Conservation (phyloP, 2,329 filamentous ascomycete genomes). For the Fusarium fracticaudum region DNA sequence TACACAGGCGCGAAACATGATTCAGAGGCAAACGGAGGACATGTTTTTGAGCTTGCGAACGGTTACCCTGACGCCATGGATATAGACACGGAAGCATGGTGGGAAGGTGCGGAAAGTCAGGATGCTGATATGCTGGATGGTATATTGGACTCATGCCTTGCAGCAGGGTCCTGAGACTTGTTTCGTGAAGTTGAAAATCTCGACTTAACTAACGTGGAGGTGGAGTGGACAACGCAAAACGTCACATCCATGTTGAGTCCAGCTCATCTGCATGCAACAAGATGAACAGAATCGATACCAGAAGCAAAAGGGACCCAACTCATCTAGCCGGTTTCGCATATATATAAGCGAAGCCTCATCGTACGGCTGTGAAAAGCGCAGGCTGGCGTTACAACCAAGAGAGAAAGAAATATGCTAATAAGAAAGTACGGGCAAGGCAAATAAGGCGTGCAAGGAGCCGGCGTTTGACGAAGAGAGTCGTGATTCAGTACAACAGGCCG, state of each 20-base stretch:
- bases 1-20: constrained; percentile 44
- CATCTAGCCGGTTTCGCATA: not conserved
- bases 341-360: not conserved
- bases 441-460: constrained; percentile 38
- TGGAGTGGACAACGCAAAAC: not conserved
- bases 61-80: constrained; percentile 68
- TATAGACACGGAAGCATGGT: constrained; percentile 65
- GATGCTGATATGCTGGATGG: constrained; percentile 64
- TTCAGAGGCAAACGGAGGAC: constrained; percentile 48
- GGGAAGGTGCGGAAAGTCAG: constrained; percentile 67
- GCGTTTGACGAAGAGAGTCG: constrained; percentile 38
- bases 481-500: constrained; percentile 17
- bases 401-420: not conserved
- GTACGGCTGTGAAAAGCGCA: not conserved
- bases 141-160: constrained; percentile 66
- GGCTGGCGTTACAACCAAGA: not conserved
- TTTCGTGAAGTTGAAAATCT: not conserved
- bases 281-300: not conserved
- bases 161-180: constrained; percentile 51
- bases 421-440: constrained; percentile 17
- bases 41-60: constrained; percentile 54
- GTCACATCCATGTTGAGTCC: not conserved
- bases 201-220: not conserved
- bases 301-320: not conserved
- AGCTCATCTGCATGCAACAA: not conserved